phyloP scores from a whole-genome alignment of 1,284 basidiomycete genomes.

The Moniliophthora roreri region DNA sequence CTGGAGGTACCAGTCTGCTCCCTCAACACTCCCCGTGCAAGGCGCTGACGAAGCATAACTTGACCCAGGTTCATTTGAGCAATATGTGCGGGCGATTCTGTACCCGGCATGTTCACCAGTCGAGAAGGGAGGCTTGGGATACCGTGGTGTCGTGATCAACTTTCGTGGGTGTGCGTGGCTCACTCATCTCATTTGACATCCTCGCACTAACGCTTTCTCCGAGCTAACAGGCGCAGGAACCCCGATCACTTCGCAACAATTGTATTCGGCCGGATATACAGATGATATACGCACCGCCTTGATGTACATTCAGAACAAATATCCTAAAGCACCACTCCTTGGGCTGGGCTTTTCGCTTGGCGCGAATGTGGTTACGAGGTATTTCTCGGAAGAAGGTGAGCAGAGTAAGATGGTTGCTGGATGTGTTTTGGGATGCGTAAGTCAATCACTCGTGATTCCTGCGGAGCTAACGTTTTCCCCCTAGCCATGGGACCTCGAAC shows the following conservation, averaged over 20 bases:
- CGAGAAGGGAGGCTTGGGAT: slow-evolving; percentile 79
- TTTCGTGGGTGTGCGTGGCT: slow-evolving; percentile 82
- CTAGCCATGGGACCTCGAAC: slow-evolving; percentile 17
- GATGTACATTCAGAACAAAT: slow-evolving; percentile 72
- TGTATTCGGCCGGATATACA: slow-evolving; percentile 87
- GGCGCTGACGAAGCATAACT: neutral
- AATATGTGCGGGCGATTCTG: slow-evolving; percentile 83
- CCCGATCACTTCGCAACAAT: slow-evolving; percentile 75
- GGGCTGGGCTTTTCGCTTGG: slow-evolving; percentile 95
- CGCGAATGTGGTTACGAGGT: slow-evolving; percentile 90
- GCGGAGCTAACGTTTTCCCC: no score
- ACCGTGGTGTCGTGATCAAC: slow-evolving; percentile 86
- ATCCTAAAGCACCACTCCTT: slow-evolving; percentile 80
- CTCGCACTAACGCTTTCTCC: slow-evolving; percentile 25
- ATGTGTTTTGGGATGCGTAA: slow-evolving; percentile 79
- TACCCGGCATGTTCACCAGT: slow-evolving; percentile 68
- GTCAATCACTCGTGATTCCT: no score
- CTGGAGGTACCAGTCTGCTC: slow-evolving; percentile 59
- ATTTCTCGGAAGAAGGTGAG: slow-evolving; percentile 86
- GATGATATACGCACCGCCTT: slow-evolving; percentile 85
- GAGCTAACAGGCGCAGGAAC: slow-evolving; percentile 64
- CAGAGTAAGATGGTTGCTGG: slow-evolving; percentile 74
- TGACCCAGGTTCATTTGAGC: slow-evolving; percentile 76
- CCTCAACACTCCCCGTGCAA: neutral
- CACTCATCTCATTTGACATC: neutral